Evolutionary conservation across 345 rosid genomes (phyloP).

Genomic region (Citrus inodora): DNA sequence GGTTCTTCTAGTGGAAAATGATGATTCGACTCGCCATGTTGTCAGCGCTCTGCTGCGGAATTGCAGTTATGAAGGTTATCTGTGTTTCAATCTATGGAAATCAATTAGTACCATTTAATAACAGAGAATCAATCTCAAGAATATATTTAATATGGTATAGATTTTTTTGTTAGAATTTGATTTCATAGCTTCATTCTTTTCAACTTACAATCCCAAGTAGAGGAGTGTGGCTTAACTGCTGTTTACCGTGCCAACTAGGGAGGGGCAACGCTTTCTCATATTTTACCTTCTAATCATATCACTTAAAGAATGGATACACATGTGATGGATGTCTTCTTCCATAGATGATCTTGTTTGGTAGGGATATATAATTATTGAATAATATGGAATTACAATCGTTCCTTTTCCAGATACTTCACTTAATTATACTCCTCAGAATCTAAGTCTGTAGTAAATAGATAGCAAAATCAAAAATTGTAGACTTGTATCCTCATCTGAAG

Average conservation of each 20-base stretch:
- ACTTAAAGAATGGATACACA: background rate
- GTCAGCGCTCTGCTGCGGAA: constrained; percentile 72
- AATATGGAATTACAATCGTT: background rate
- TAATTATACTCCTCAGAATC: background rate
- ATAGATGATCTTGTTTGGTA: background rate
- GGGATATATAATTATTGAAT: background rate
- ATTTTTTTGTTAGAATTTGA: background rate
- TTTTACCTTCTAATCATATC: background rate
- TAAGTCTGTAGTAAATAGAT: background rate
- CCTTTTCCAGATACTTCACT: background rate
- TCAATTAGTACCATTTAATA: background rate
- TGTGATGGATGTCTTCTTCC: background rate
- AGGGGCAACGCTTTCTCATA: background rate
- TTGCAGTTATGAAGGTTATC: constrained; percentile 75
- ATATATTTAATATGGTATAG: background rate
- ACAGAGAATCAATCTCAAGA: background rate
- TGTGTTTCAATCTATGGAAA: background rate
- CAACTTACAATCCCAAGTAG: background rate
- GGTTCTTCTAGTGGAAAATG: constrained; percentile 82
- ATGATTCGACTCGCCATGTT: constrained; percentile 73
- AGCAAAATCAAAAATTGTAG: background rate
- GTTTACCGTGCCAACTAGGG: background rate
- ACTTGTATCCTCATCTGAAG: background rate
- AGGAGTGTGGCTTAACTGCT: background rate
- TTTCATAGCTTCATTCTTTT: background rate